These are phyloP conservation scores for Phytopythium litorale DNA, from an alignment of 352 stramenopile species.

Conservation along the genomic window DNA sequence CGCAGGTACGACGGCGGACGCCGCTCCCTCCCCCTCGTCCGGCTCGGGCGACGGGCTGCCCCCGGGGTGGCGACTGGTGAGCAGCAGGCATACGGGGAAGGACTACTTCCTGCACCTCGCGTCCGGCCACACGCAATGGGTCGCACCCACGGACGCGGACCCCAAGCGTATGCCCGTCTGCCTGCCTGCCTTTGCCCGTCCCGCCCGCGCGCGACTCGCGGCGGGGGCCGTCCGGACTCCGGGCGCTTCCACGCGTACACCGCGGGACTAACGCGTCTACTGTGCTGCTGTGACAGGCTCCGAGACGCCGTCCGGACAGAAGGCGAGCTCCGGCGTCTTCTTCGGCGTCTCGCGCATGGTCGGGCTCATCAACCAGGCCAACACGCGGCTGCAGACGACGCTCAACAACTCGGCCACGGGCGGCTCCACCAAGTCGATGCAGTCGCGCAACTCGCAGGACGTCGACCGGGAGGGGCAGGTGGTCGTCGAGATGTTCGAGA, in stretches of 20 bases:
- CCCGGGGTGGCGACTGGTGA: slow-evolving; percentile 62
- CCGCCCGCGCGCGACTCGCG: background rate
- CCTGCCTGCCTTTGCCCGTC: slow-evolving; percentile 4
- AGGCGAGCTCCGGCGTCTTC: slow-evolving; percentile 46
- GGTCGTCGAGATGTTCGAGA: slow-evolving; percentile 83
- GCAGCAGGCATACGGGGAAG: slow-evolving; percentile 55
- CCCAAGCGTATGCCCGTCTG: slow-evolving; percentile 47
- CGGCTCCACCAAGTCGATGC: slow-evolving; percentile 17
- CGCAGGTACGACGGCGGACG: slow-evolving; percentile 17
- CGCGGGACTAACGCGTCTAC: background rate
- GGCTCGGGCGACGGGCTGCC: slow-evolving; percentile 29
- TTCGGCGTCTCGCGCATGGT: slow-evolving; percentile 72
- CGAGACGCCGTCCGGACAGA: slow-evolving; percentile 27
- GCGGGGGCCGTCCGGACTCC: background rate
- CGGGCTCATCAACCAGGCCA: slow-evolving; percentile 63
- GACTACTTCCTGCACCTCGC: slow-evolving; percentile 76
- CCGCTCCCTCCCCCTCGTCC: background rate
- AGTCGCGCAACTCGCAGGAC: slow-evolving; percentile 48
- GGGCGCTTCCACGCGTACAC: background rate
- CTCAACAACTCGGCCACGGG: slow-evolving; percentile 33
- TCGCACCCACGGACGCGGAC: slow-evolving; percentile 57
- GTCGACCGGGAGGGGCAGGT: slow-evolving; percentile 67
- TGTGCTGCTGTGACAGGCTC: slow-evolving; percentile 16
- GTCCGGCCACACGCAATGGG: slow-evolving; percentile 65
- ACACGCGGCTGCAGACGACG: slow-evolving; percentile 64